Base-by-base conservation (phyloP, 495 filamentous ascomycete species). In the Chaetomium cochliodes region DNA sequence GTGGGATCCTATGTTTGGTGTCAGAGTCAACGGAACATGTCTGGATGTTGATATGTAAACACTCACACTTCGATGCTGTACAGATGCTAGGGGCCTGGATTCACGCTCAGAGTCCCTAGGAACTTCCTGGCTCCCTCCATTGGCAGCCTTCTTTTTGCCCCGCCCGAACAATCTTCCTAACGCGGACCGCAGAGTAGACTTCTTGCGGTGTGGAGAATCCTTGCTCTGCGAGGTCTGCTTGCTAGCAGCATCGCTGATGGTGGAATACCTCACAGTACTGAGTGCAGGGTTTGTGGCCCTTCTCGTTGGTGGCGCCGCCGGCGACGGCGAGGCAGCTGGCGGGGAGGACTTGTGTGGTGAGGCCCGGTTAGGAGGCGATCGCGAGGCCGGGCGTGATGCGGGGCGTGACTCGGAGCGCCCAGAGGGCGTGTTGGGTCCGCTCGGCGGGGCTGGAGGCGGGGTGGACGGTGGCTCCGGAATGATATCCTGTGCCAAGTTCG, bases 81-180 rank as follows among this genome's bases (percentile, higher is more conserved):
- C 65, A 54, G 65, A 63, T 15, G 57, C 68, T 51, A 68, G 12
- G 2, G 63, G 49, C 47, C 58, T 59, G 37, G 67, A 71, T 51
- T 65, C 66, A 46, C 71, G 65, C 37, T 51, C 67, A 30, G 65
- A 71, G 52, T 66, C 63, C 18, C 33, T 20, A 16, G 50, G 33
- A 25, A 28, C 50, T 37, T 65, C 66, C 66, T 65, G 66, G 59
- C 47, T 68, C 47, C 47, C 68, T 50, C 57, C 63, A 63, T 56
- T 73, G 63, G 72, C 30, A 25, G 51, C 78, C 69, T 77, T 77
- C 72, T 81, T 82, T 66, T 74, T 77, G 62, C 79, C 80, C 62
- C 79, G 78, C 18, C 79, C 80, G 68, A 86, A 86, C 22, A 86
- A 64, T 53, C 73, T 76, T 20, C 81, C 77, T 33, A 86, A 69